These are phyloP conservation scores for Chalciporus chontae DNA, from an alignment of 768 basidiomycete genomes.

Conservation along the genomic window DNA sequence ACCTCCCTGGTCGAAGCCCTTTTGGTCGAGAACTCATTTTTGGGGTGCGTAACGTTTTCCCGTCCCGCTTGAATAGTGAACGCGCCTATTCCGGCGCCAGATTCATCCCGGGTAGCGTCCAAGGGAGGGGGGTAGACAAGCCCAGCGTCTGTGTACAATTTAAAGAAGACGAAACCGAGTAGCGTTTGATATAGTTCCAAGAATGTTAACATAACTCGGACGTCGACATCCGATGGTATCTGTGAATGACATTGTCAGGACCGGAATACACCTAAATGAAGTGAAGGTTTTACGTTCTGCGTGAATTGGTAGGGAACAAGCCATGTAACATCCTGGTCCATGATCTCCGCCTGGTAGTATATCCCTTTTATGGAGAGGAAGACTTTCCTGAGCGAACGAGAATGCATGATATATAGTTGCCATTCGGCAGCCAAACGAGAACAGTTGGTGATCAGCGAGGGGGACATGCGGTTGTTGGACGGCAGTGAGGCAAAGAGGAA, in stretches of 20 bases:
- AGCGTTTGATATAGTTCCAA: constrained; percentile 96
- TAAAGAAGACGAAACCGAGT: constrained; percentile 94
- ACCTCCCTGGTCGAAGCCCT: constrained; percentile 56
- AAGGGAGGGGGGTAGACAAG: constrained; percentile 94
- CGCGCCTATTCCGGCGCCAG: constrained; percentile 84
- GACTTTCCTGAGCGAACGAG: constrained; percentile 77
- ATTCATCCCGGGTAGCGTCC: constrained; percentile 78
- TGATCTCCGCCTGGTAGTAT: constrained; percentile 94
- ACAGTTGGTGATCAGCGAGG: constrained; percentile 87
- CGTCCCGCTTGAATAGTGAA: constrained; percentile 65
- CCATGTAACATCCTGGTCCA: constrained; percentile 93
- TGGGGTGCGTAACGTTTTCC: constrained; percentile 17
- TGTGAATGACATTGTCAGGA: constrained; percentile 31
- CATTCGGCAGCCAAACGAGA: constrained; percentile 88
- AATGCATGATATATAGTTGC: constrained; percentile 94
- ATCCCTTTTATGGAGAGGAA: constrained; percentile 98
- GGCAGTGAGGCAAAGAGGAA: constrained; percentile 91
- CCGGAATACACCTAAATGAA: background rate
- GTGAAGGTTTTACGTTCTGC: constrained; percentile 62
- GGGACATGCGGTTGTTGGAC: constrained; percentile 75
- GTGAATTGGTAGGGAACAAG: constrained; percentile 97
- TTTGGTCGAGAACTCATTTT: constrained; percentile 18
- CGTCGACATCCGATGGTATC: constrained; percentile 94
- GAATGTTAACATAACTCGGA: constrained; percentile 97
- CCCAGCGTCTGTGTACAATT: constrained; percentile 93